Conservation (phyloP, 306 rosid genomes). For the Parietaria judaica region DNA sequence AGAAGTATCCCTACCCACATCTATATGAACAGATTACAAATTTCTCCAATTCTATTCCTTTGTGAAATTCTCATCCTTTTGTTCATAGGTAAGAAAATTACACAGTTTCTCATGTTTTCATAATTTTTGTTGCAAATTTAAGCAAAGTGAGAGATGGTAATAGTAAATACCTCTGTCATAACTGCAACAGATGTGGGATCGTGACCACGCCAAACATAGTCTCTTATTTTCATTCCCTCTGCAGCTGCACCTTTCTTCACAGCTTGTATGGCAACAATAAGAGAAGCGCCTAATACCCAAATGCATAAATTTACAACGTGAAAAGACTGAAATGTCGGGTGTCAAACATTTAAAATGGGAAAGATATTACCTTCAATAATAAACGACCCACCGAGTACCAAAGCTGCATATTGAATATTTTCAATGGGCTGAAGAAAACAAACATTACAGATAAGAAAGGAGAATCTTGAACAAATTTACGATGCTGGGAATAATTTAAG, state of each 20-base stretch:
- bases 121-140: not conserved
- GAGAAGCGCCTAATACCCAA: slow-evolving; percentile 71
- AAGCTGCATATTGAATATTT: slow-evolving; percentile 68
- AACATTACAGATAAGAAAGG: slow-evolving; percentile 1
- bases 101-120: not conserved
- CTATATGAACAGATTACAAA: too few relatives aligned
- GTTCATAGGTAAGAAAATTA: not conserved
- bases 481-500: not conserved
- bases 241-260: slow-evolving; percentile 95
- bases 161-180: slow-evolving; percentile 78
- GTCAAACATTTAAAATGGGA: slow-evolving; percentile 10
- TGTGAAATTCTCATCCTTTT: not conserved
- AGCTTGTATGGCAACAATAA: slow-evolving; percentile 95
- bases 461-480: not conserved
- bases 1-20: too few relatives aligned
- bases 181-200: slow-evolving; percentile 99
- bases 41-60: not conserved
- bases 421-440: slow-evolving; percentile 71
- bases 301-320: slow-evolving; percentile 9
- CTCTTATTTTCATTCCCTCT: slow-evolving; percentile 90
- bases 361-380: slow-evolving; percentile 69
- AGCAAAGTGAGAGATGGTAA: slow-evolving; percentile 4
- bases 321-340: not conserved
- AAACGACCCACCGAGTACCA: slow-evolving; percentile 87
- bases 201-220: slow-evolving; percentile 95